These are phyloP conservation scores for Teunomyces pallodes DNA, from an alignment of 805 yeast genomes.

Conservation along the genomic window DNA sequence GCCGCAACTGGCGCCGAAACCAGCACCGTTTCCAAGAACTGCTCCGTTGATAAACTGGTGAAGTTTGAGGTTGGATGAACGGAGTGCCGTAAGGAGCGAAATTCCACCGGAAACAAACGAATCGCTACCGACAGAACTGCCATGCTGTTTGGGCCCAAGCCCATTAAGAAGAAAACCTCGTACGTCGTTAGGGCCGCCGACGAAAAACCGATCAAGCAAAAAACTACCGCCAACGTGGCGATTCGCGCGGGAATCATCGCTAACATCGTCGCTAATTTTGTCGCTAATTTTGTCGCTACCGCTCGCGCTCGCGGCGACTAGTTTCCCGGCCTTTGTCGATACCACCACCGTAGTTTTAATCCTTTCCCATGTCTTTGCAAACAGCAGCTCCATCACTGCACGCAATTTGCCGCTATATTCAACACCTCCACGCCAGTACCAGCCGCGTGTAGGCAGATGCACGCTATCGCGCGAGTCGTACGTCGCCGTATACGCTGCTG, in stretches of 20 bases:
- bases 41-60: slow-evolving; percentile 52
- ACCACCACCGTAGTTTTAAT: slow-evolving; percentile 19
- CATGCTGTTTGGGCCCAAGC: slow-evolving; percentile 52
- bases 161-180: slow-evolving; percentile 53
- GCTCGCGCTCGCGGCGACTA: neutral
- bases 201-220: slow-evolving; percentile 47
- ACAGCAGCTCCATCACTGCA: slow-evolving; percentile 37
- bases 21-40: slow-evolving; percentile 25
- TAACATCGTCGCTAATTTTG: neutral
- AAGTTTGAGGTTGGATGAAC: slow-evolving; percentile 45
- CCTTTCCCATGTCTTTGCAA: slow-evolving; percentile 22
- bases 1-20: slow-evolving; percentile 43
- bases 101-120: slow-evolving; percentile 45
- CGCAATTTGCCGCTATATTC: slow-evolving; percentile 29
- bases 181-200: slow-evolving; percentile 62
- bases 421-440: slow-evolving; percentile 31
- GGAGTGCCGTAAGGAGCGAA: slow-evolving; percentile 43
- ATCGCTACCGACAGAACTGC: slow-evolving; percentile 53
- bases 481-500: slow-evolving; percentile 36
- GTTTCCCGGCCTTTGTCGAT: slow-evolving; percentile 11
- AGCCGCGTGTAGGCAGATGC: slow-evolving; percentile 45
- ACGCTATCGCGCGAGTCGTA: slow-evolving; percentile 46
- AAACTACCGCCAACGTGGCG: neutral
- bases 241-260: neutral
- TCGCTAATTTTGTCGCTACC: neutral